These are phyloP conservation scores for Miscanthus sacchariflorus DNA, from an alignment of 202 grass and related monocot species.

Conservation along the genomic window DNA sequence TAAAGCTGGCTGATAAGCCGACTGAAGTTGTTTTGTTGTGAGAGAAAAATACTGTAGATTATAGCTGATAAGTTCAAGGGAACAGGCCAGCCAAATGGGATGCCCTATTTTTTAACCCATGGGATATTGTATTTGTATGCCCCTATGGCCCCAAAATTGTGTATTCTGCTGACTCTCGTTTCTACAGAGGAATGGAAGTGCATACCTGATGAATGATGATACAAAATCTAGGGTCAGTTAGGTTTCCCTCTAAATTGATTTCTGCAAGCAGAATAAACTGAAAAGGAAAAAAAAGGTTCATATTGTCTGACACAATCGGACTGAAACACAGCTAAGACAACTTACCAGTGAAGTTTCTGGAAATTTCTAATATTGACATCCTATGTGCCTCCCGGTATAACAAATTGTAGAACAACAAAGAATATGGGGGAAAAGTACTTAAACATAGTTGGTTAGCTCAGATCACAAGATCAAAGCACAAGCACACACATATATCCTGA, in stretches of 20 bases:
- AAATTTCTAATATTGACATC: neutral
- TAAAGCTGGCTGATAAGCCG: too few species aligned
- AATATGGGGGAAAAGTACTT: neutral
- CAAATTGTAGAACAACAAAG: constrained; percentile 16
- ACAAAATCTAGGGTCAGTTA: neutral
- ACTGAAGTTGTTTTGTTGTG: too few species aligned
- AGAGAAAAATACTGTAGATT: too few species aligned
- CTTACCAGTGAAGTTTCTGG: neutral
- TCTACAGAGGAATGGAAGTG: constrained; percentile 11
- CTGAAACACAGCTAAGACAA: neutral
- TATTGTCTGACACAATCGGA: neutral
- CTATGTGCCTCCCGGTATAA: neutral
- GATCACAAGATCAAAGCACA: constrained; percentile 42
- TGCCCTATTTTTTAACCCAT: constrained; percentile 28
- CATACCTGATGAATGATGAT: constrained; percentile 13
- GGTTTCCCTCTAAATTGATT: constrained; percentile 10
- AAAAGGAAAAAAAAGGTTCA: neutral
- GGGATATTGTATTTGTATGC: constrained; percentile 5
- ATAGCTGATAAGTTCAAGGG: too few species aligned
- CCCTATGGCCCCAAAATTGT: constrained; percentile 4
- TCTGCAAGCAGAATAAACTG: constrained; percentile 16
- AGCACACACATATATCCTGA: constrained; percentile 33
- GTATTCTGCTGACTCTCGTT: constrained; percentile 17
- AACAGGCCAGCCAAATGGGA: neutral
- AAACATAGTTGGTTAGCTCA: constrained; percentile 29